Evolutionary conservation across 768 basidiomycete species (phyloP), one percentile per base, ranked within the genome.

Genomic region (Trametes meyenii): DNA sequence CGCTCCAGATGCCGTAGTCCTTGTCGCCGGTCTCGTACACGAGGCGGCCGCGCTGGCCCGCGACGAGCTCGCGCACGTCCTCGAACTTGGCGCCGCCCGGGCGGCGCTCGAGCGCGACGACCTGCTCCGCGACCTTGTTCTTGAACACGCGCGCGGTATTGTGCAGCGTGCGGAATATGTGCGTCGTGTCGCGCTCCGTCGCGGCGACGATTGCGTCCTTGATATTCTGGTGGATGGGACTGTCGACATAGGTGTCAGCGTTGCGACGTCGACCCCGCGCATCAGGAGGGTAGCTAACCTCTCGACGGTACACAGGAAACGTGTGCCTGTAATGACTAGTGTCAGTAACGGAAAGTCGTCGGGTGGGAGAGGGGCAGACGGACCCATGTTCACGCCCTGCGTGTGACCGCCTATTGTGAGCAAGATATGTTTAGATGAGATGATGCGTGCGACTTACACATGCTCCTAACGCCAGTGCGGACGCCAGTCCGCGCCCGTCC

Each of bases 241-340:
- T 90, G 60, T 24, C 54, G 17, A 14, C 12, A n/a, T 11, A 16
- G 16, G 4, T 14, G 24, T 54, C 40, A 54, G 40, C 8, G 5
- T 17, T 14, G 26, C 19, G 36, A n/a, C 13, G 44, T 16, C 24
- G 10, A 44, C 16, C 11, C 4, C 60, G 6, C 33, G 50, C 6
- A 14, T 19, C 21, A 17, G 45, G 3, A 16, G 36, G 7, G 24
- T 24, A 69, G 12, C 56, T 16, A 14, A 87, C 85, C 87, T 85
- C 73, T 97, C 94, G 12, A 87, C 84, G 1, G 94, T 96, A 72
- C 90, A 91, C 92, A 96, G 89, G 78, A 97, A 96, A 5, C 94
- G 85, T 10, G 94, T 95, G 13, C 90, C 74, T 78, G 55, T 19
- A 26, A 58, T 40, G 2, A 7, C 29, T 3, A 33, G 29, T 33